These are phyloP conservation scores for Cladorrhinum samala DNA, from an alignment of 495 filamentous ascomycete species.

Conservation along the genomic window DNA sequence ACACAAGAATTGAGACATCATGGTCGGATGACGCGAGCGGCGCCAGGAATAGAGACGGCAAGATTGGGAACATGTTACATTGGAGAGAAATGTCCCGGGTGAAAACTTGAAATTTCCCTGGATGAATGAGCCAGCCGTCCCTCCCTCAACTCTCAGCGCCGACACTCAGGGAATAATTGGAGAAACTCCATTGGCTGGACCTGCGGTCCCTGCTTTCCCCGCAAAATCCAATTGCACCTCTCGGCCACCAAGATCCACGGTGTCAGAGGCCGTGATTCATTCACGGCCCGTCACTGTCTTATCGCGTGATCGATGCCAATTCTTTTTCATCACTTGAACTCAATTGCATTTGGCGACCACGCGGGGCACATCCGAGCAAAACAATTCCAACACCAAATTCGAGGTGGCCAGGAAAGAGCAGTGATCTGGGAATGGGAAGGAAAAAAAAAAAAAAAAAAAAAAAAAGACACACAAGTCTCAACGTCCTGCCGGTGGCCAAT, in stretches of 20 bases:
- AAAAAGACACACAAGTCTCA: neutral
- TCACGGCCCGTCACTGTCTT: neutral
- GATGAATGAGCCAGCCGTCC: too few relatives aligned
- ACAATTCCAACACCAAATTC: too few relatives aligned
- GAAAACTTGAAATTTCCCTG: too few relatives aligned
- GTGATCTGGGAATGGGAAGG: neutral
- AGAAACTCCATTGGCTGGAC: slow-evolving; percentile 2
- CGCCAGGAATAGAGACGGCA: too few relatives aligned
- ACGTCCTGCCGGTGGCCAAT: neutral
- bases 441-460: neutral
- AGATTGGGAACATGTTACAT: too few relatives aligned
- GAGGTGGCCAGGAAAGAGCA: neutral
- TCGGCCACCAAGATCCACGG: slow-evolving; percentile 3
- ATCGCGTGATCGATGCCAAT: slow-evolving; percentile 2
- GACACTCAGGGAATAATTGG: neutral
- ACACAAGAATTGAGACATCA: too few relatives aligned
- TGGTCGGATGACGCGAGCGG: too few relatives aligned
- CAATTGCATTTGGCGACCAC: neutral
- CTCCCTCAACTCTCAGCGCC: neutral
- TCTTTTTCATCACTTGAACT: neutral
- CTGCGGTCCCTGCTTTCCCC: slow-evolving; percentile 5
- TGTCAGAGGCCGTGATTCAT: neutral
- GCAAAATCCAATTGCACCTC: slow-evolving; percentile 9
- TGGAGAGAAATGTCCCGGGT: too few relatives aligned
- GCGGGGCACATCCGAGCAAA: too few relatives aligned